Evolutionary conservation across 2,329 filamentous ascomycete genomes (phyloP), one percentile per base, ranked within the genome.

Genomic region (Venturia carpophila): DNA sequence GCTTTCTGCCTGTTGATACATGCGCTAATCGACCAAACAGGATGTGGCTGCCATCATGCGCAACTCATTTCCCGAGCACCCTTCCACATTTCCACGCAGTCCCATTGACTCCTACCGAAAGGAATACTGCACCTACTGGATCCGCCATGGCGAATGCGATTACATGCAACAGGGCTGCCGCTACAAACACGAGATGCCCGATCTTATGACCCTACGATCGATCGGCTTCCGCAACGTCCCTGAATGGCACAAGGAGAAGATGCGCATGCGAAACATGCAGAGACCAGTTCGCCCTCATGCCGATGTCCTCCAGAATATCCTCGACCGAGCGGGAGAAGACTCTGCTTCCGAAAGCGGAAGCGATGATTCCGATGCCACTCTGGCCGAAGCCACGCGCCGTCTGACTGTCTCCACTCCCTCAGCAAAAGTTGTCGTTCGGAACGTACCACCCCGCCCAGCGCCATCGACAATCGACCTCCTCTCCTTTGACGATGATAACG

Each of bases 161-260:
- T 97, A 91, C 74, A 87, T 84, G 3, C 90, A 95, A 73, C 87
- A 92, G 71, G 92, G 92, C 0, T 96, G 92, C 78, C 86, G 87
- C 69, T 96, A 87, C 79, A 93, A 92, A 77, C 92, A 96, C 74
- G 90, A 94, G 73, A 96, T 96, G 89, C 92, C 92, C 0, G 86
- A 92, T 68, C 80, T 80, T 62, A 78, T 80, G 0, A 89, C 86
- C 0, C 84, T 95, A 69, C 78, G 83, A 55, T 79, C 82, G 7
- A 80, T 96, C 2, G 92, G 92, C 0, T 82, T 96, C 62, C 75
- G 76, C 2, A 76, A 78, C 52, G 75, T 81, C 19, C 84, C 85
- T 10, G 73, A 74, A 9, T 87, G 85, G 85, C 86, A 79, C 71
- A 77, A 78, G 64, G 80, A 85, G 64, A 79, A 80, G 69, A 58